Evolutionary conservation across 345 rosid genomes (phyloP).

Genomic region (Viola odorata): DNA sequence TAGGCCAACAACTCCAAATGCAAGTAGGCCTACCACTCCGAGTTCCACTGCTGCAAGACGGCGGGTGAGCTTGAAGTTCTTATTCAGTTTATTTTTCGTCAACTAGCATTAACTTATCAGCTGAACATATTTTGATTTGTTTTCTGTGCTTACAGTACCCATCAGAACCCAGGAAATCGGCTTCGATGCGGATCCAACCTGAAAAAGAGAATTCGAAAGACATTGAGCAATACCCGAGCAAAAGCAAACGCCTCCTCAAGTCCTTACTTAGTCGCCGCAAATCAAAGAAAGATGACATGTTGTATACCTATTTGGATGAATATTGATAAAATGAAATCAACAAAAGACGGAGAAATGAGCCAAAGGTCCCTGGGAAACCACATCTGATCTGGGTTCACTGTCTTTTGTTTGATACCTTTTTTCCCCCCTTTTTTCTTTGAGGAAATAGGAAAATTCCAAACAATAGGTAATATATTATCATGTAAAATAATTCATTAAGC

Average conservation of each 20-base stretch:
- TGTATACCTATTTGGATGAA: conserved; percentile 80
- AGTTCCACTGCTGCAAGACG: conserved; percentile 38
- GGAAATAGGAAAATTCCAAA: too few species aligned
- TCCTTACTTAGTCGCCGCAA: conserved; percentile 90
- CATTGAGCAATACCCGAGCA: conserved; percentile 64
- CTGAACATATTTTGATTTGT: conserved; percentile 9
- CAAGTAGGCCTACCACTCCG: conserved; percentile 50
- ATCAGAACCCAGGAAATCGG: conserved; percentile 77
- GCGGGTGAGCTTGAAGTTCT: conserved; percentile 39
- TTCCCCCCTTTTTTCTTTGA: too few species aligned
- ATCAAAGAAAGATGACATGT: conserved; percentile 79
- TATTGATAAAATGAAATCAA: conserved; percentile 43
- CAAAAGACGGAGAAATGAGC: background rate
- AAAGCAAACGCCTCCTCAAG: conserved; percentile 82
- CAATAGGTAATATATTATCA: too few species aligned
- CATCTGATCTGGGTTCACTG: too few species aligned
- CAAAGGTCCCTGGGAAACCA: background rate
- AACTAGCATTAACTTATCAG: background rate
- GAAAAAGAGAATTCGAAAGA: conserved; percentile 55
- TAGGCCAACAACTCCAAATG: conserved; percentile 60
- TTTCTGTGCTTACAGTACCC: conserved; percentile 47
- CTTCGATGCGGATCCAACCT: conserved; percentile 57
- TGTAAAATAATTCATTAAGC: too few species aligned
- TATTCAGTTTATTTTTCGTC: background rate
- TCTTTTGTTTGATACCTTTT: too few species aligned